A percentile compares a stretch with the other conserved stretches of the same genome.
Conservation (phyloP, 1,139 yeast species). For the Protomyces lactucae-debilis region DNA sequence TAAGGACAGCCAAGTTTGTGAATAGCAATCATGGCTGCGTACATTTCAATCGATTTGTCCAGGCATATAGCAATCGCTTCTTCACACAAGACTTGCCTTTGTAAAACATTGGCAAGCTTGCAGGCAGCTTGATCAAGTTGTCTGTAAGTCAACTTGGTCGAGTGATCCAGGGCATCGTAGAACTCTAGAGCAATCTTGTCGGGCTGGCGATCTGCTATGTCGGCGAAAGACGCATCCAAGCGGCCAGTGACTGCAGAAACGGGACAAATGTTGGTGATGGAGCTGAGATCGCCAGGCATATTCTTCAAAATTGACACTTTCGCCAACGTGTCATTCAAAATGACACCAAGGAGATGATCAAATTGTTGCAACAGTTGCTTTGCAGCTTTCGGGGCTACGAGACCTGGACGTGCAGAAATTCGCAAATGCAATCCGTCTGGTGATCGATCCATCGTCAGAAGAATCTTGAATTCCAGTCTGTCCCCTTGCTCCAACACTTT, state of each 20-base stretch:
- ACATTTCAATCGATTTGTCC: conserved; percentile 30
- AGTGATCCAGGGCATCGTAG: not conserved
- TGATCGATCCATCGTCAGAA: conserved; percentile 6
- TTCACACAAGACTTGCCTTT: not conserved
- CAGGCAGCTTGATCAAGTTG: conserved; percentile 13
- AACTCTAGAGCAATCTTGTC: conserved; percentile 14
- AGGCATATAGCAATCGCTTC: conserved; percentile 29
- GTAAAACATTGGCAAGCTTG: conserved; percentile 12
- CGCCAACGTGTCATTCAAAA: not conserved
- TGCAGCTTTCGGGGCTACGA: not conserved
- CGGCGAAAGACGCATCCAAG: conserved; percentile 6
- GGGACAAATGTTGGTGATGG: not conserved
- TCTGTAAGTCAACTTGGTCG: conserved; percentile 10
- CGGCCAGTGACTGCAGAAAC: not conserved
- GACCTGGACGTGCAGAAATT: not conserved
- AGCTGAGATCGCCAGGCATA: not conserved
- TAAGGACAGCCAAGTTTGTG: conserved; percentile 33
- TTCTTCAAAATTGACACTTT: not conserved
- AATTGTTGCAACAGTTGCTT: not conserved
- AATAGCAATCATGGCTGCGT: conserved; percentile 31
- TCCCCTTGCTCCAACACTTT: conserved; percentile 2
- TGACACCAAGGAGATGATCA: not conserved
- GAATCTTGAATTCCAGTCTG: conserved; percentile 10
- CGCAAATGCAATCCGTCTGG: not conserved
- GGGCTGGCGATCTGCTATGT: not conserved